Evolutionary conservation across 163 green algal genomes (phyloP).

Genomic region (Scenedesmus sp.): DNA sequence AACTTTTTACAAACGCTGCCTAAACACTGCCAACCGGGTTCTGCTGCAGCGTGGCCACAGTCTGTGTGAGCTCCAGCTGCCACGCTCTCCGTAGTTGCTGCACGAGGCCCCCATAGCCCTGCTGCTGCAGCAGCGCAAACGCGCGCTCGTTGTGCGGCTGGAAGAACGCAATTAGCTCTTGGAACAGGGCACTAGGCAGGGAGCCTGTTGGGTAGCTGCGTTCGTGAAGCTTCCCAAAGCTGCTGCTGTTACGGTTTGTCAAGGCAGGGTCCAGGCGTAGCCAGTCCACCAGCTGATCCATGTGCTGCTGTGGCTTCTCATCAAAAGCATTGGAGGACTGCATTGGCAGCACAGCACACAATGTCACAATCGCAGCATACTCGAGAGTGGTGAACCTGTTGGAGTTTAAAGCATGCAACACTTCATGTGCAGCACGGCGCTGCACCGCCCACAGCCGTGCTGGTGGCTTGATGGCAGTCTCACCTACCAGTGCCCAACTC

Average conservation of each 20-base stretch:
- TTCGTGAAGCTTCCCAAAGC: slow-evolving; percentile 53
- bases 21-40: not conserved
- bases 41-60: not conserved
- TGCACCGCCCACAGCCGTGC: too few species aligned
- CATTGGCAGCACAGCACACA: not conserved
- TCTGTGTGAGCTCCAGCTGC: slow-evolving; percentile 24
- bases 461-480: too few species aligned
- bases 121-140: slow-evolving; percentile 25
- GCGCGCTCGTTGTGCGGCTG: slow-evolving; percentile 20
- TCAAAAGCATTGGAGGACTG: slow-evolving; percentile 37
- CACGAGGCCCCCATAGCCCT: not conserved
- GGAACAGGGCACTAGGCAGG: slow-evolving; percentile 49
- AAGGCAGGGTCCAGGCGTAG: slow-evolving; percentile 10
- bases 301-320: not conserved
- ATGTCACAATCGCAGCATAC: not conserved
- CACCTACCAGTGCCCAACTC: too few species aligned
- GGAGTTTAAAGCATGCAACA: too few species aligned
- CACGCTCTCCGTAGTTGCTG: slow-evolving; percentile 23
- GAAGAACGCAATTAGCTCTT: slow-evolving; percentile 27
- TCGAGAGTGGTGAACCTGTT: not conserved
- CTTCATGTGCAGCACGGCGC: too few species aligned
- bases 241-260: slow-evolving; percentile 19
- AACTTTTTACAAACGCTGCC: not conserved
- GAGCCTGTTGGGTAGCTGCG: slow-evolving; percentile 61
- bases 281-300: slow-evolving; percentile 47